These are phyloP conservation scores for Candida sanyaensis DNA, from an alignment of 1,139 yeast species.

Conservation along the genomic window DNA sequence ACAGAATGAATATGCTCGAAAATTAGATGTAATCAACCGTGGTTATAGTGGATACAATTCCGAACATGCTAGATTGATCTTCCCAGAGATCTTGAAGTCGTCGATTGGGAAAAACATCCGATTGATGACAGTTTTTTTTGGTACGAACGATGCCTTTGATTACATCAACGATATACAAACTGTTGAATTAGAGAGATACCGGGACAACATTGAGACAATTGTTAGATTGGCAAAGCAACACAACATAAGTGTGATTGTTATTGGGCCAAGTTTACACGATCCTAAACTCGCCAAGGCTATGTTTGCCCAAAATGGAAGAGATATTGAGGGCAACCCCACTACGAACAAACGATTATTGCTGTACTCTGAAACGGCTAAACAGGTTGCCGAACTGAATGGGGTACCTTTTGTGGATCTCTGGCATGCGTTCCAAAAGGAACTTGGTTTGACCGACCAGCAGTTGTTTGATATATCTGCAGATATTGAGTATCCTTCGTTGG, in stretches of 20 bases:
- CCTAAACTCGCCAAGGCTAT: conserved; percentile 11
- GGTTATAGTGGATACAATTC: conserved; percentile 68
- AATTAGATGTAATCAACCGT: conserved; percentile 56
- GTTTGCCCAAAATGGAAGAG: conserved; percentile 9
- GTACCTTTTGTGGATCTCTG: conserved; percentile 60
- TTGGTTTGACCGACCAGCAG: conserved; percentile 18
- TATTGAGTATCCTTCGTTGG: conserved; percentile 15
- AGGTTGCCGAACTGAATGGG: conserved; percentile 42
- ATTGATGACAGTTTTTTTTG: conserved; percentile 64
- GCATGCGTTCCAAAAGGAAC: conserved; percentile 36
- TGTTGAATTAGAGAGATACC: conserved; percentile 52
- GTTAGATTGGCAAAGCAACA: conserved; percentile 35
- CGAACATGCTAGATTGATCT: conserved; percentile 46
- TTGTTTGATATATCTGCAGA: conserved; percentile 13
- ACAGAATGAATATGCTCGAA: conserved; percentile 46
- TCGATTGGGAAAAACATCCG: conserved; percentile 25
- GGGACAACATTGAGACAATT: conserved; percentile 46
- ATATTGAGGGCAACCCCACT: conserved; percentile 17
- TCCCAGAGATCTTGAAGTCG: conserved; percentile 47
- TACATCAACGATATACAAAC: conserved; percentile 53
- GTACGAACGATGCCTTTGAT: conserved; percentile 76
- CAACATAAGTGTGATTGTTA: conserved; percentile 51
- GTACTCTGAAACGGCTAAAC: conserved; percentile 53
- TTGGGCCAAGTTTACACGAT: conserved; percentile 69
- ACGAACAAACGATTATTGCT: conserved; percentile 29